Base-by-base conservation (phyloP, 2,329 filamentous ascomycete species). In the Colletotrichum sojae region DNA sequence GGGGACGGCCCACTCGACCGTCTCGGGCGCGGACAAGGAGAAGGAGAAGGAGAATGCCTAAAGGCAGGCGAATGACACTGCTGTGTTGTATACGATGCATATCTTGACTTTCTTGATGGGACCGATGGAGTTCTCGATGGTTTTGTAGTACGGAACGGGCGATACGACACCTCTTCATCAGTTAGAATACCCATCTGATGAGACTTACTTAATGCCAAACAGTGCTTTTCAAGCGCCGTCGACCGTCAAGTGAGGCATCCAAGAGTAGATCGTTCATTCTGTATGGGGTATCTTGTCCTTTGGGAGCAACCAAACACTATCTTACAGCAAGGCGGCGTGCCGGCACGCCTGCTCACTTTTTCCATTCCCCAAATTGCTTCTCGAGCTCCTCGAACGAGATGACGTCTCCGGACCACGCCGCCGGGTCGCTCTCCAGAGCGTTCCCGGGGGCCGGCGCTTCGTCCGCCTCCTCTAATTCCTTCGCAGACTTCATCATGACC, bases 1-100 rank as follows among this genome's bases (percentile, higher is more conserved):
- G 1, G 83, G 80, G 4, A 84, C 82, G 9, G 77, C 74, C 4
- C 74, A 78, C 8, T 82, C 78, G 40, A 73, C 73, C 20, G 73
- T 72, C 40, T 77, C 77, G 71, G 62, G 67, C 20, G 57, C 52
- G 10, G 40, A 31, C 9, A 51, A 20, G 6, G 48, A 27, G 16
- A 51, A 51, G 46, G 45, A 60, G 6, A 52, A 40, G 18, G 66
- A 66, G 22, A 65, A 69, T 48, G 31, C 39, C 18, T 60, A 52
- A 54, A 39, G 6, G n/a, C 4, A n/a, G 39, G 12, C 18, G 22
- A 68, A 27, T 20, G 43, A 27, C 8, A 18, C 4, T 12, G 8
- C 20, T 65, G 31, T 55, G 27, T 54, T 54, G 27, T 57, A 53
- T 12, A 25, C 46, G 46, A 36, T 22, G 31, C 40, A 25, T 66